Percentiles rank a stretch among this genome's conserved stretches.
Conservation (phyloP, 495 filamentous ascomycete species). For the Bacidia rubella region DNA sequence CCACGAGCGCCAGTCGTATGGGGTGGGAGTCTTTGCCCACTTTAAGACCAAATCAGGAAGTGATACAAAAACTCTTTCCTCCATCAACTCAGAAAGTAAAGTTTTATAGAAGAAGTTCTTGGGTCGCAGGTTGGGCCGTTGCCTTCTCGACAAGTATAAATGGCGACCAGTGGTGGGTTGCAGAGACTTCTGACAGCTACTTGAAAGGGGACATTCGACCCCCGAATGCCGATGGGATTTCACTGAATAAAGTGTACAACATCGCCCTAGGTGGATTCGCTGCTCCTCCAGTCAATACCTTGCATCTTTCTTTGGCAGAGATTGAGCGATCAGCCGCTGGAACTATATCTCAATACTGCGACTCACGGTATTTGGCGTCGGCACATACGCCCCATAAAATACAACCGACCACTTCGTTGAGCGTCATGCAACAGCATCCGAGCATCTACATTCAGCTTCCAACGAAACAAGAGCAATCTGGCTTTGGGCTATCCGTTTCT, state of each 20-base stretch:
- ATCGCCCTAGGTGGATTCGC: slow-evolving; percentile 13
- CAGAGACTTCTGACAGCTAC: slow-evolving; percentile 33
- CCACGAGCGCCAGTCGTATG: slow-evolving; percentile 40
- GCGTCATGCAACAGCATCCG: slow-evolving; percentile 28
- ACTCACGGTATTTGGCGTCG: slow-evolving; percentile 18
- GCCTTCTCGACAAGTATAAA: slow-evolving; percentile 54
- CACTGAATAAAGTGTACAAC: slow-evolving; percentile 17
- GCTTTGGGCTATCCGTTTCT: slow-evolving; percentile 11
- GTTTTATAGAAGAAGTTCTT: slow-evolving; percentile 51
- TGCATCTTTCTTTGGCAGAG: slow-evolving; percentile 19
- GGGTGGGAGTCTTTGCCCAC: slow-evolving; percentile 46
- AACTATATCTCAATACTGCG: slow-evolving; percentile 27
- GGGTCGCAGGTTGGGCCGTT: slow-evolving; percentile 54
- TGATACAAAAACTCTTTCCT: slow-evolving; percentile 47
- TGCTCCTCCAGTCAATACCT: slow-evolving; percentile 16
- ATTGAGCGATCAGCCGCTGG: slow-evolving; percentile 26
- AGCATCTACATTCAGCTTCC: slow-evolving; percentile 30
- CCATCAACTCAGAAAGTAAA: slow-evolving; percentile 42
- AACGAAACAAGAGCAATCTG: slow-evolving; percentile 23
- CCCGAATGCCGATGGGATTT: too few species aligned
- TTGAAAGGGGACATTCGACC: neutral
- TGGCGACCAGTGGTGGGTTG: slow-evolving; percentile 65
- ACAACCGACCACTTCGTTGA: slow-evolving; percentile 17
- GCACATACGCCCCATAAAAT: slow-evolving; percentile 20
- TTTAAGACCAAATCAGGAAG: slow-evolving; percentile 40